Evolutionary conservation across 2,329 filamentous ascomycete genomes (phyloP).

Genomic region (Erysiphe pulchra): DNA sequence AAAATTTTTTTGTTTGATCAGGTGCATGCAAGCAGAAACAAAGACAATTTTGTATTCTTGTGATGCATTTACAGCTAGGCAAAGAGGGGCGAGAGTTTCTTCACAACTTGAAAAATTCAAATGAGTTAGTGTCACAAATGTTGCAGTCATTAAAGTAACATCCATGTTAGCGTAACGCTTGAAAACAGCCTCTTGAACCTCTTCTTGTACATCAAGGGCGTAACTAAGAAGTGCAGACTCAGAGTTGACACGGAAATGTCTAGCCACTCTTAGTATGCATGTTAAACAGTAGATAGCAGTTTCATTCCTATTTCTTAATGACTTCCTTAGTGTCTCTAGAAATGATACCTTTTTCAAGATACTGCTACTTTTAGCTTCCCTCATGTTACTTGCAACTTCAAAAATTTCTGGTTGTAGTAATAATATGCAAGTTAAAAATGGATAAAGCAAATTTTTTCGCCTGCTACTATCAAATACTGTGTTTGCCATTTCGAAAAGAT

Average conservation of each 20-base stretch:
- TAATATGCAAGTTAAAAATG: conserved; percentile 34
- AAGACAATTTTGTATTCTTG: conserved; percentile 34
- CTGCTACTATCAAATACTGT: conserved; percentile 31
- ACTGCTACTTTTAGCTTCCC: conserved; percentile 33
- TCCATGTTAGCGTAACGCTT: conserved; percentile 28
- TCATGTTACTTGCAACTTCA: conserved; percentile 40
- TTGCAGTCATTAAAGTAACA: conserved; percentile 36
- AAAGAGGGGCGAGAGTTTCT: conserved; percentile 28
- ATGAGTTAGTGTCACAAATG: conserved; percentile 37
- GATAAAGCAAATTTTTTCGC: conserved; percentile 29
- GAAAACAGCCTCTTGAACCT: conserved; percentile 40
- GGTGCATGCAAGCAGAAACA: conserved; percentile 35
- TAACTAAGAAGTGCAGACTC: conserved; percentile 34
- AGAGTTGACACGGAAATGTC: conserved; percentile 35
- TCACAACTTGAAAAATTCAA: conserved; percentile 32
- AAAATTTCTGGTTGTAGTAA: conserved; percentile 43
- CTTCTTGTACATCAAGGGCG: conserved; percentile 42
- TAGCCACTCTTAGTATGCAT: conserved; percentile 32
- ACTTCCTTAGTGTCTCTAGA: conserved; percentile 35
- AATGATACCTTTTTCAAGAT: conserved; percentile 42
- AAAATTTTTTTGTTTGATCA: conserved; percentile 25
- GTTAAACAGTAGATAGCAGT: conserved; percentile 41
- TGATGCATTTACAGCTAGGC: conserved; percentile 29
- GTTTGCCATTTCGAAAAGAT: conserved; percentile 42
- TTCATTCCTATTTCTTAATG: conserved; percentile 36